Evolutionary conservation across 768 basidiomycete species (phyloP).

Genomic region (Paxillus ammoniavirescens): DNA sequence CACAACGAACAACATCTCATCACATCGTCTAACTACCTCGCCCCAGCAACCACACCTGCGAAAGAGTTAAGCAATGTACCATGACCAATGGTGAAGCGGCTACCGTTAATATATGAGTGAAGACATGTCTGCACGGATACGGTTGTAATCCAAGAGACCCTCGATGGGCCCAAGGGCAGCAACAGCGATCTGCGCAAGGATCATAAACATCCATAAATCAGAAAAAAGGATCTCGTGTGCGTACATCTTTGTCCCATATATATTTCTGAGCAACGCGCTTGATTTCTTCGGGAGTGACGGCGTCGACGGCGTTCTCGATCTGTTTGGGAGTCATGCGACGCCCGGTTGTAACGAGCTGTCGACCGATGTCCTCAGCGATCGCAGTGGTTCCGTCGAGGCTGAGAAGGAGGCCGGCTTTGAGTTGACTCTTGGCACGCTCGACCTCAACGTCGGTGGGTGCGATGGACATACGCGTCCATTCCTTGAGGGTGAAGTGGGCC

Average conservation of each 20-base stretch:
- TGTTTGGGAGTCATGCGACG: slow-evolving; percentile 87
- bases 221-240: slow-evolving; percentile 27
- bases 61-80: background rate
- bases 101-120: slow-evolving; percentile 64
- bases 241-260: slow-evolving; percentile 93
- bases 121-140: slow-evolving; percentile 80
- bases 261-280: slow-evolving; percentile 95
- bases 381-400: slow-evolving; percentile 95
- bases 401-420: slow-evolving; percentile 85
- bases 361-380: slow-evolving; percentile 97
- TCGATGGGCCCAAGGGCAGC: slow-evolving; percentile 82
- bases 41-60: background rate
- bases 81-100: background rate
- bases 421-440: slow-evolving; percentile 97
- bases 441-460: slow-evolving; percentile 83
- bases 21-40: slow-evolving; percentile 15
- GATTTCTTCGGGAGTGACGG: slow-evolving; percentile 85
- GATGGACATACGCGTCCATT: slow-evolving; percentile 95
- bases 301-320: slow-evolving; percentile 90
- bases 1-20: slow-evolving; percentile 15
- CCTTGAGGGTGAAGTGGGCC: slow-evolving; percentile 88
- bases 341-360: slow-evolving; percentile 94
- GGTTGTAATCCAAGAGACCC: slow-evolving; percentile 65
- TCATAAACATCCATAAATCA: slow-evolving; percentile 1
- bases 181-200: slow-evolving; percentile 61